These are phyloP conservation scores for Tillandsia leiboldiana DNA, from an alignment of 176 grass and related monocot species.

Conservation along the genomic window DNA sequence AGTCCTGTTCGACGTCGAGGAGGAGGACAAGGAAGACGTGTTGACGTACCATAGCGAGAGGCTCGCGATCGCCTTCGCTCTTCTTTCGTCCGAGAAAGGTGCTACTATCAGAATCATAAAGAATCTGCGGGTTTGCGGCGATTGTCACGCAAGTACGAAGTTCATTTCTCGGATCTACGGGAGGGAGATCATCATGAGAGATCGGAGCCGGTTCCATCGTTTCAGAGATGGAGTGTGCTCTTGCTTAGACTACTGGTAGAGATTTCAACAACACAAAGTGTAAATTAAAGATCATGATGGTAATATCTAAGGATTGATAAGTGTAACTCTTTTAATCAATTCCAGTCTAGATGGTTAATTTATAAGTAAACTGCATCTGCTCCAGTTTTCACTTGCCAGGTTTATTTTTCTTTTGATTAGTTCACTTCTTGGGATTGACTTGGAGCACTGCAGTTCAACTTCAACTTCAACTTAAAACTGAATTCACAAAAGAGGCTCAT, in stretches of 20 bases:
- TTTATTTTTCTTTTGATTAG: too few species aligned
- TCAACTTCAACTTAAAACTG: too few species aligned
- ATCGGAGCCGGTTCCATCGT: slow-evolving; percentile 39
- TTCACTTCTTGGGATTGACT: too few species aligned
- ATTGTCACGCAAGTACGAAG: slow-evolving; percentile 32
- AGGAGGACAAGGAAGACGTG: slow-evolving; percentile 29
- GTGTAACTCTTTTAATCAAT: too few species aligned
- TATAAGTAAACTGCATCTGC: too few species aligned
- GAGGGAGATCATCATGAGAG: slow-evolving; percentile 33
- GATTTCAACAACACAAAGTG: background rate
- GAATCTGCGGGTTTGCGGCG: slow-evolving; percentile 27
- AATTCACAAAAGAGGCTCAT: too few species aligned
- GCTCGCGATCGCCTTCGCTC: slow-evolving; percentile 30
- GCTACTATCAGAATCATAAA: slow-evolving; percentile 26
- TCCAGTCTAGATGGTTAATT: too few species aligned
- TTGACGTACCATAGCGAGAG: slow-evolving; percentile 40
- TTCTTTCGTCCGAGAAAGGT: slow-evolving; percentile 20
- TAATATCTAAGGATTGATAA: background rate
- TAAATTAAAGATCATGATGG: background rate
- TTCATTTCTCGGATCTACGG: slow-evolving; percentile 18
- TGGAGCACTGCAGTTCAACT: too few species aligned
- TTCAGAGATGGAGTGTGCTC: slow-evolving; percentile 32
- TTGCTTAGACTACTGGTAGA: slow-evolving; percentile 42
- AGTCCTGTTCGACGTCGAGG: slow-evolving; percentile 39
- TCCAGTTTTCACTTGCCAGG: too few species aligned